Conservation (phyloP, 768 basidiomycete genomes). For the Vararia minispora region DNA sequence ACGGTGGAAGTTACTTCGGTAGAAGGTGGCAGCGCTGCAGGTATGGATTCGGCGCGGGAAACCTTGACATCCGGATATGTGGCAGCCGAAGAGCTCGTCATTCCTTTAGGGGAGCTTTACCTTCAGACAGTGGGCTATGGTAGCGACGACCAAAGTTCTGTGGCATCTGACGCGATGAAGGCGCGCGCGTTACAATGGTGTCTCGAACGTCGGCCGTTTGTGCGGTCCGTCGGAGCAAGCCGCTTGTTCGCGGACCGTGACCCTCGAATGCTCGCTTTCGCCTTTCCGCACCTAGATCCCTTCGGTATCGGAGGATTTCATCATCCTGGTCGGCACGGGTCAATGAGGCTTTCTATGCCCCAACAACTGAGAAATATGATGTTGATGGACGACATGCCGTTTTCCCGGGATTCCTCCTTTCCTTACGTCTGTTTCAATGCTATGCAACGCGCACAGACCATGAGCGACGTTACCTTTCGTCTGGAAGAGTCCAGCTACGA, state of each 20-base stretch:
- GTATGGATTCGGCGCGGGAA: background rate
- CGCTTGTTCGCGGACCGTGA: background rate
- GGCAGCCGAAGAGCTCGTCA: too few relatives aligned
- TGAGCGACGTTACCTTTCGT: background rate
- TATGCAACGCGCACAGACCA: background rate
- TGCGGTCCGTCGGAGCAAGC: background rate
- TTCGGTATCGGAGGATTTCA: background rate
- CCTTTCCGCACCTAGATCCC: background rate
- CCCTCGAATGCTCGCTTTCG: background rate
- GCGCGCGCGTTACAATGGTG: background rate
- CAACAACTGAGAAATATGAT: background rate
- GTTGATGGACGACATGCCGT: background rate
- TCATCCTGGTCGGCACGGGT: background rate
- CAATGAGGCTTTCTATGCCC: background rate
- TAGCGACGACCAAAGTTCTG: background rate
- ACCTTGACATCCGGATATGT: background rate
- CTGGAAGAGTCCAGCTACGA: background rate
- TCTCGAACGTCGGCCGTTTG: background rate
- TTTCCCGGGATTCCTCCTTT: background rate
- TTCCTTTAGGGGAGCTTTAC: too few relatives aligned
- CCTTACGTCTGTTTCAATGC: constrained; percentile 1
- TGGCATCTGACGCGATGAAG: background rate
- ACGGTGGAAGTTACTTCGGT: too few relatives aligned
- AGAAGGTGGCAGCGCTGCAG: too few relatives aligned
- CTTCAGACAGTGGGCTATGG: background rate